These are phyloP conservation scores for Jackrogersella multiformis DNA, from an alignment of 495 filamentous ascomycete species.

Conservation along the genomic window DNA sequence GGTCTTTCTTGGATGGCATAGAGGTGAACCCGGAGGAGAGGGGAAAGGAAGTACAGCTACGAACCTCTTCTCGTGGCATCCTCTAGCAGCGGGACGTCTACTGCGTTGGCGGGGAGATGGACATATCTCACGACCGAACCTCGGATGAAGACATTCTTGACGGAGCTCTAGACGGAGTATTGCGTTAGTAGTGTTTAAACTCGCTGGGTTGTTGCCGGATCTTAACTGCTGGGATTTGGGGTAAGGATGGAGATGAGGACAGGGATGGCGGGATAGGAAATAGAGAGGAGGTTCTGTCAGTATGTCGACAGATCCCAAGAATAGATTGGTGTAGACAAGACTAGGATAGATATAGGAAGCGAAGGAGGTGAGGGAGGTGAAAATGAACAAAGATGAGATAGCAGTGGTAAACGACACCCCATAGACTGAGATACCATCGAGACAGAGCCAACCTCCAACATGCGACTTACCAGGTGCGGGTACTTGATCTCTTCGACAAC, in stretches of 20 bases:
- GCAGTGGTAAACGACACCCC: too few relatives aligned
- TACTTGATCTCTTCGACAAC: constrained; percentile 92
- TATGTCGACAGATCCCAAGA: too few relatives aligned
- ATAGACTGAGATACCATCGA: background rate
- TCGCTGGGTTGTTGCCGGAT: background rate
- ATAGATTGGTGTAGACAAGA: too few relatives aligned
- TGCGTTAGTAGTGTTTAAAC: constrained; percentile 2
- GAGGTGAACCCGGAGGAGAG: background rate
- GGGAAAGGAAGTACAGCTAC: constrained; percentile 36
- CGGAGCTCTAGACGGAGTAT: constrained; percentile 67
- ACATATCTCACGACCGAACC: constrained; percentile 97
- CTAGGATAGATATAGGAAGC: background rate
- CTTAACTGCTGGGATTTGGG: background rate
- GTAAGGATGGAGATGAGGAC: too few relatives aligned
- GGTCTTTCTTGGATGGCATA: background rate
- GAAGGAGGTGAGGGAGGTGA: too few relatives aligned
- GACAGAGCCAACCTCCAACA: background rate
- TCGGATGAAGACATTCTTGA: constrained; percentile 97
- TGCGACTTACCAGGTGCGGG: constrained; percentile 78
- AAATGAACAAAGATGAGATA: background rate
- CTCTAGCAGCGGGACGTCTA: constrained; percentile 90
- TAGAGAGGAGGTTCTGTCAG: too few relatives aligned
- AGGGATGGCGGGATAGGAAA: background rate
- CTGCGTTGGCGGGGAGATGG: constrained; percentile 83
- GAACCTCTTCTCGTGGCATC: constrained; percentile 94